phyloP scores from a whole-genome alignment of 495 filamentous ascomycete species.

The Xylaria venustula region DNA sequence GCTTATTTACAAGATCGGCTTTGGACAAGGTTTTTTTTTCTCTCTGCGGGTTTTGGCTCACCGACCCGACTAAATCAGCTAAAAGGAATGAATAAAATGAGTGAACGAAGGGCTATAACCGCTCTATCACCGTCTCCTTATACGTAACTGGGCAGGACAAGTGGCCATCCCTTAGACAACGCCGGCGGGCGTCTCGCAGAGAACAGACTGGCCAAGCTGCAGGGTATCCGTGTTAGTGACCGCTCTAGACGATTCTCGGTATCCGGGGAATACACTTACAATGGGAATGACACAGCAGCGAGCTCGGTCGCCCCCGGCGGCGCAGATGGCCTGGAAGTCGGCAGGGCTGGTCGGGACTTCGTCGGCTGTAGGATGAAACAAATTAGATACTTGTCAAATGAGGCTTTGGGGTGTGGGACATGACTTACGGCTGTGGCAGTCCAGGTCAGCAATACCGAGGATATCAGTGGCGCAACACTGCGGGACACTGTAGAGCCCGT shows the following conservation, averaged over 20 bases:
- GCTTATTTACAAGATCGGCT: no score
- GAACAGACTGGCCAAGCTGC: constrained; percentile 7
- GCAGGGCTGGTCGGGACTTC: background rate
- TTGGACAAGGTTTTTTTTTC: no score
- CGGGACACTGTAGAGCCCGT: constrained; percentile 21
- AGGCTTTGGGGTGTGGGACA: background rate
- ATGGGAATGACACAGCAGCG: constrained; percentile 17
- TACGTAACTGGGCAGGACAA: background rate
- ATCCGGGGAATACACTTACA: background rate
- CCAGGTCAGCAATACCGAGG: constrained; percentile 41
- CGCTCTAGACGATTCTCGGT: background rate
- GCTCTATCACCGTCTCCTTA: background rate
- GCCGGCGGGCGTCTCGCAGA: background rate
- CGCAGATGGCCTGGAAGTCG: constrained; percentile 8
- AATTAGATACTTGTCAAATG: background rate
- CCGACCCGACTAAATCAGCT: background rate
- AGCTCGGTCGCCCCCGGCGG: constrained; percentile 3
- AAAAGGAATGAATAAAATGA: background rate
- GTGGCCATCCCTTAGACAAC: background rate
- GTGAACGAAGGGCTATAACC: no score
- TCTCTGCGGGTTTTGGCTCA: no score
- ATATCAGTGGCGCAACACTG: constrained; percentile 43
- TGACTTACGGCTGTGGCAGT: constrained; percentile 39
- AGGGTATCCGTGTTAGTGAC: background rate
- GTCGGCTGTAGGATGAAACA: background rate